Percentiles rank a stretch among this genome's conserved stretches.
phyloP scores from a whole-genome alignment of 2,329 filamentous ascomycete genomes.

The Penicillium sp. region DNA sequence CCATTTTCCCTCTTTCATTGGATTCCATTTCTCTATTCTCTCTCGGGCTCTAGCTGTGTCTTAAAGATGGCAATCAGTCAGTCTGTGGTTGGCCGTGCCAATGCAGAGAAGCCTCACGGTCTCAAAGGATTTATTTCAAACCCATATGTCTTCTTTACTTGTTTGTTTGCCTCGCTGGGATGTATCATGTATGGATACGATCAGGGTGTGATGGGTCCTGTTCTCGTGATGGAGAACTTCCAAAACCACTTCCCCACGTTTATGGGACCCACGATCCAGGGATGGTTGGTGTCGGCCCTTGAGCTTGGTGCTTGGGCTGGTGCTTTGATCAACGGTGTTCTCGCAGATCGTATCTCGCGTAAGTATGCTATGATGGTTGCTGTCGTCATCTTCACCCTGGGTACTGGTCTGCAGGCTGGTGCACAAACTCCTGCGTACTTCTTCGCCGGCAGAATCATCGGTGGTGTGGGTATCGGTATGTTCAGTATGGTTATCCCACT shows the following conservation, averaged over 20 bases:
- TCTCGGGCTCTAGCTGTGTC: not conserved
- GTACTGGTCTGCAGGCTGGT: slow-evolving; percentile 26
- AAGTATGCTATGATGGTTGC: slow-evolving; percentile 37
- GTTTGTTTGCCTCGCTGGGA: slow-evolving; percentile 35
- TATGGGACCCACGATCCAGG: slow-evolving; percentile 31
- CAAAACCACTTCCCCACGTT: slow-evolving; percentile 35
- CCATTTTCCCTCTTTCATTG: not conserved
- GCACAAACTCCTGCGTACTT: slow-evolving; percentile 31
- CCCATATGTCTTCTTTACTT: slow-evolving; percentile 42
- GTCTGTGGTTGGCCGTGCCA: slow-evolving; percentile 40
- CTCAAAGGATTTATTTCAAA: slow-evolving; percentile 42
- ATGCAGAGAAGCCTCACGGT: slow-evolving; percentile 40
- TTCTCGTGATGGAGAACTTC: slow-evolving; percentile 40
- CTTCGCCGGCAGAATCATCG: slow-evolving; percentile 29
- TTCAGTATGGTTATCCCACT: slow-evolving; percentile 33
- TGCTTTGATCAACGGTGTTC: slow-evolving; percentile 30
- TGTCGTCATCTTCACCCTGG: slow-evolving; percentile 36
- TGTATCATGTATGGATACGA: slow-evolving; percentile 39
- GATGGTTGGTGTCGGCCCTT: slow-evolving; percentile 35
- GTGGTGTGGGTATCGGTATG: slow-evolving; percentile 31
- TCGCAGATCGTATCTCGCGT: slow-evolving; percentile 31
- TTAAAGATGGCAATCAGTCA: slow-evolving; percentile 31
- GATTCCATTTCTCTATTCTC: not conserved
- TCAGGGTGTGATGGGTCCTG: slow-evolving; percentile 36
- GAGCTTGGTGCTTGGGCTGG: slow-evolving; percentile 38